Conservation (phyloP, 768 basidiomycete species). For the Lactarius sp. region DNA sequence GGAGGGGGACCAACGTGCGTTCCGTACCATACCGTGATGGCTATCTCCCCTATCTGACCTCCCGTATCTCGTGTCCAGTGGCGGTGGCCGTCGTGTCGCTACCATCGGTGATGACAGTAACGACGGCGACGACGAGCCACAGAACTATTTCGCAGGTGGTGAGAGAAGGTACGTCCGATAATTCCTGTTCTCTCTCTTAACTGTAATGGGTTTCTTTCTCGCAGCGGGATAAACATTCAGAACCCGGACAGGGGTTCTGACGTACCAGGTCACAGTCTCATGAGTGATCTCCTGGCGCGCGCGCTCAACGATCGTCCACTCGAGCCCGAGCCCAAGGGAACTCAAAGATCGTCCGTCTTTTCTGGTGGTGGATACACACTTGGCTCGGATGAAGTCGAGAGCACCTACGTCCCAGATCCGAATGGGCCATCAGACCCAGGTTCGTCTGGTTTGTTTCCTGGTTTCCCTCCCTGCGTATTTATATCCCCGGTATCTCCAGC, state of each 20-base stretch:
- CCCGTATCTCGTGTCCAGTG: background rate
- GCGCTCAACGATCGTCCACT: conserved; percentile 59
- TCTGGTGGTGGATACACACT: conserved; percentile 75
- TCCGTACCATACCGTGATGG: background rate
- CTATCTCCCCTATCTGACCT: background rate
- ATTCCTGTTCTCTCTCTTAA: background rate
- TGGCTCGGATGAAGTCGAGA: conserved; percentile 87
- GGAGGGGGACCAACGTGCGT: conserved; percentile 20
- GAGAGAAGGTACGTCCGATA: conserved; percentile 65
- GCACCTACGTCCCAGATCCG: conserved; percentile 72
- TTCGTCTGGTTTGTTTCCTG: conserved; percentile 7
- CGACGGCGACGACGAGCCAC: conserved; percentile 40
- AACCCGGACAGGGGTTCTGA: conserved; percentile 59
- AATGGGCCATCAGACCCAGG: conserved; percentile 34
- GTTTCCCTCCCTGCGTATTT: background rate
- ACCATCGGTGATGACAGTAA: conserved; percentile 47
- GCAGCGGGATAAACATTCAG: conserved; percentile 82
- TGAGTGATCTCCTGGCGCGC: conserved; percentile 68
- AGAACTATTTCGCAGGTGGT: conserved; percentile 87
- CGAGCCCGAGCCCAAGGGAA: conserved; percentile 14
- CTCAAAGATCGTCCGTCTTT: conserved; percentile 42
- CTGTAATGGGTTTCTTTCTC: background rate
- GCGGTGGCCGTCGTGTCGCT: conserved; percentile 28
- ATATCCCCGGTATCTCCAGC: no score
- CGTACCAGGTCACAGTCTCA: conserved; percentile 54